phyloP scores from a whole-genome alignment of 2,329 filamentous ascomycete genomes.

The Daldinia sp. region DNA sequence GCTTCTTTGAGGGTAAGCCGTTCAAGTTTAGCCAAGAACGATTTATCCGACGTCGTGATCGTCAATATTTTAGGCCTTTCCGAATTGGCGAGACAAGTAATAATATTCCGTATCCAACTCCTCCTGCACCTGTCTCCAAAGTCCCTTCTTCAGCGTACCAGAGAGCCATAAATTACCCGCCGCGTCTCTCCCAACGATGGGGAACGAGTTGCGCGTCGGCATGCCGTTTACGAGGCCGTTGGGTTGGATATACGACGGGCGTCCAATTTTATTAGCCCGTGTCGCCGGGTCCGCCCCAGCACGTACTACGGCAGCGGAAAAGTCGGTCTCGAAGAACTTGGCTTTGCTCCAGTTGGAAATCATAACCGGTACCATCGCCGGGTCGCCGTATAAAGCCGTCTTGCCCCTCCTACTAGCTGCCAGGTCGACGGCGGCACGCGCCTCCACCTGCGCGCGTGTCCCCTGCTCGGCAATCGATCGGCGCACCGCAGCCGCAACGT shows the following conservation, averaged over 20 bases:
- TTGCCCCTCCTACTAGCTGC: constrained; percentile 7
- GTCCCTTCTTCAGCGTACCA: constrained; percentile 33
- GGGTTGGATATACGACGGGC: constrained; percentile 37
- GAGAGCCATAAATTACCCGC: constrained; percentile 40
- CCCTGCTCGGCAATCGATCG: constrained; percentile 48
- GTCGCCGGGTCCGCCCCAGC: background rate
- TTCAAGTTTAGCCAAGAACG: background rate
- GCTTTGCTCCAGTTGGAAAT: constrained; percentile 50
- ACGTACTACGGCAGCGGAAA: constrained; percentile 44
- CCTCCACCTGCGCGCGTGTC: constrained; percentile 40
- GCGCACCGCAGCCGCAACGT: constrained; percentile 43
- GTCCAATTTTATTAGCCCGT: constrained; percentile 24
- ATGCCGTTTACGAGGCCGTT: constrained; percentile 22
- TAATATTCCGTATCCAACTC: constrained; percentile 29
- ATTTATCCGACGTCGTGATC: background rate
- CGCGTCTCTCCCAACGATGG: constrained; percentile 39
- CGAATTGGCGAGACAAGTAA: constrained; percentile 5
- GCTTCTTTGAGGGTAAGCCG: background rate
- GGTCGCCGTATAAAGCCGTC: constrained; percentile 37
- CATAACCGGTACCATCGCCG: constrained; percentile 38
- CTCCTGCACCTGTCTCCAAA: constrained; percentile 45
- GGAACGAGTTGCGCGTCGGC: constrained; percentile 33
- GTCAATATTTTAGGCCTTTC: background rate
- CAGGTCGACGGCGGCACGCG: constrained; percentile 28
- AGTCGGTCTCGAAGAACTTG: constrained; percentile 49